Conservation (phyloP, 257 asterid species). For the Penstemon davidsonii region DNA sequence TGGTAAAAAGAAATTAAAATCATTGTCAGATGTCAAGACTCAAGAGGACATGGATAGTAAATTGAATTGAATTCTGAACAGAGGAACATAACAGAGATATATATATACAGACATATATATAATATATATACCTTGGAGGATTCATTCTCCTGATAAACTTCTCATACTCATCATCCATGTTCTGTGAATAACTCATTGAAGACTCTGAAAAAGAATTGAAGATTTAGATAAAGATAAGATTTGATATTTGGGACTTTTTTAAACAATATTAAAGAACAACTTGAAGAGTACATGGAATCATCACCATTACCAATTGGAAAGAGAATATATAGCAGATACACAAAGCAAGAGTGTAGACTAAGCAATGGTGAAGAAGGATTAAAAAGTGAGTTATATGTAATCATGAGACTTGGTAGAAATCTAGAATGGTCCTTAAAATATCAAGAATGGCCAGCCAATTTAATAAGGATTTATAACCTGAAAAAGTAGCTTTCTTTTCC, state of each 20-base stretch:
- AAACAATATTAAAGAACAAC: constrained; percentile 16
- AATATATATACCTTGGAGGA: constrained; percentile 68
- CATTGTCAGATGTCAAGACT: constrained; percentile 5
- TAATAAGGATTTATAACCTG: constrained; percentile 33
- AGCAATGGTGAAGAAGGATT: constrained; percentile 16
- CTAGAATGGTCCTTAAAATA: constrained; percentile 31
- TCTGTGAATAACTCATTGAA: constrained; percentile 56
- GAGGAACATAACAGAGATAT: neutral
- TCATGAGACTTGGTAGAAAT: constrained; percentile 38
- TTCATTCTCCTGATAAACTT: constrained; percentile 89
- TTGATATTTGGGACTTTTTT: constrained; percentile 15
- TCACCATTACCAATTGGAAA: constrained; percentile 35
- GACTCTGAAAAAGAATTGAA: constrained; percentile 40
- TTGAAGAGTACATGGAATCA: constrained; percentile 36
- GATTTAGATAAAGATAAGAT: constrained; percentile 30
- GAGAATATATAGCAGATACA: constrained; percentile 35
- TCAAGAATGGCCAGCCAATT: constrained; percentile 36
- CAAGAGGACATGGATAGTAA: neutral
- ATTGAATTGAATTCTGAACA: neutral
- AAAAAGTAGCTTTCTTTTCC: constrained; percentile 30
- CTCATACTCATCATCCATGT: constrained; percentile 92
- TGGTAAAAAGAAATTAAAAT: constrained; percentile 32
- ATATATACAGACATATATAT: neutral
- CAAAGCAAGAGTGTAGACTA: constrained; percentile 38
- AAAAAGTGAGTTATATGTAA: constrained; percentile 25